These are phyloP conservation scores for Brassica hybrid DNA, from an alignment of 441 rosid species.

Conservation along the genomic window DNA sequence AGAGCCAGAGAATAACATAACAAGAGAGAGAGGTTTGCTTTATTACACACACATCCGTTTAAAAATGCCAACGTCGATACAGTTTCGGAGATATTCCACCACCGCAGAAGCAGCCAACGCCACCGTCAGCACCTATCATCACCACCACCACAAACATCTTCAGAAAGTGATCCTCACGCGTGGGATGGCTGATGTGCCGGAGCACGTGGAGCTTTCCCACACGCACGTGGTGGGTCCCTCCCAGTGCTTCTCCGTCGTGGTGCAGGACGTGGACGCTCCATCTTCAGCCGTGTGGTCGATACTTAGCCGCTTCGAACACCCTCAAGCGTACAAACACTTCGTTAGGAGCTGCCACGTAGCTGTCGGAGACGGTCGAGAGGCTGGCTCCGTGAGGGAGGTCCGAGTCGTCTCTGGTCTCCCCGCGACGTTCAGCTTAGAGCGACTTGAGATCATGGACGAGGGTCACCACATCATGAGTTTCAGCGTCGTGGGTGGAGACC, in stretches of 20 bases:
- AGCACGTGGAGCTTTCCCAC: too few species aligned
- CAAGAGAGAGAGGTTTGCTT: not conserved
- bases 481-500: slow-evolving; percentile 91
- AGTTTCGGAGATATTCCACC: slow-evolving; percentile 45
- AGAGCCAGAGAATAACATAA: not conserved
- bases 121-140: slow-evolving; percentile 7
- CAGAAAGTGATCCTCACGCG: slow-evolving; percentile 43
- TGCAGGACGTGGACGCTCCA: slow-evolving; percentile 61
- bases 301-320: slow-evolving; percentile 77
- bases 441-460: too few species aligned
- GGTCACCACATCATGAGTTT: too few species aligned
- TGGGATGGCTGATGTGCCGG: too few species aligned
- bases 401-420: too few species aligned
- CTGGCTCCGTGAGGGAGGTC: slow-evolving; percentile 66
- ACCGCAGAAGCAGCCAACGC: slow-evolving; percentile 26
- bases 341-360: slow-evolving; percentile 69
- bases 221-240: too few species aligned
- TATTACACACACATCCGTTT: not conserved
- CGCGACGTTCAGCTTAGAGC: too few species aligned
- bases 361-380: slow-evolving; percentile 60
- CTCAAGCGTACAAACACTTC: slow-evolving; percentile 78
- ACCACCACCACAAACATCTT: slow-evolving; percentile 39
- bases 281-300: slow-evolving; percentile 69
- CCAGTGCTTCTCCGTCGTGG: slow-evolving; percentile 62
- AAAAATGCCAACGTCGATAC: slow-evolving; percentile 68